Conservation (phyloP, 225 moss, liverwort and hornwort species). For the Rhytidiadelphus loreus region DNA sequence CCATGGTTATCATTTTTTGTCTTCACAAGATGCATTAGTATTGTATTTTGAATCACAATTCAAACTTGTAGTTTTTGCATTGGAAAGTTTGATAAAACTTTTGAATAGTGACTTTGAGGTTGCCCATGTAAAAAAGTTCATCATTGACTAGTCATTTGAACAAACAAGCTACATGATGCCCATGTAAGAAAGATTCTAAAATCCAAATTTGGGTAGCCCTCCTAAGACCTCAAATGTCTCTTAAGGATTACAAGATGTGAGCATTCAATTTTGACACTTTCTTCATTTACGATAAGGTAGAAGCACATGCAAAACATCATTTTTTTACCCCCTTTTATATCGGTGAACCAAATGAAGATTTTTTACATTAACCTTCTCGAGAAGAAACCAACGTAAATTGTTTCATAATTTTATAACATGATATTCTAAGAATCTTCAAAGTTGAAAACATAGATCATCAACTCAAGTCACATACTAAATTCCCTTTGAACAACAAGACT, state of each 20-base stretch:
- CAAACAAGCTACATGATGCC: background rate
- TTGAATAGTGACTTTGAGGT: background rate
- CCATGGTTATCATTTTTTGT: no score
- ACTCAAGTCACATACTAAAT: background rate
- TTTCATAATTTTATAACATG: background rate
- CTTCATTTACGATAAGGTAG: background rate
- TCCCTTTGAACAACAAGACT: rapidly evolving
- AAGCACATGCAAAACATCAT: background rate
- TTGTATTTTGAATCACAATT: background rate
- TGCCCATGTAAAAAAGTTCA: background rate
- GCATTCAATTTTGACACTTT: background rate
- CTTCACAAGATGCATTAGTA: background rate
- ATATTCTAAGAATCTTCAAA: background rate
- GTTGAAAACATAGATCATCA: background rate
- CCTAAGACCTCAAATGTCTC: background rate
- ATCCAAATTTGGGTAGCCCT: background rate
- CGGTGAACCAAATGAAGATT: no score
- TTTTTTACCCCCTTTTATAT: background rate
- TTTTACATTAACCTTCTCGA: background rate
- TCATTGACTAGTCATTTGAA: background rate
- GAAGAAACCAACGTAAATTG: rapidly evolving
- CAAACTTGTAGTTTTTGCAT: background rate
- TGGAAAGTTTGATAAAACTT: background rate
- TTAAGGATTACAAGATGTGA: no score
- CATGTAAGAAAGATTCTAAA: background rate